Percentiles rank a stretch among this genome's conserved stretches.
phyloP scores from a whole-genome alignment of 179 eudicot genomes.

The Silene noctiflora region DNA sequence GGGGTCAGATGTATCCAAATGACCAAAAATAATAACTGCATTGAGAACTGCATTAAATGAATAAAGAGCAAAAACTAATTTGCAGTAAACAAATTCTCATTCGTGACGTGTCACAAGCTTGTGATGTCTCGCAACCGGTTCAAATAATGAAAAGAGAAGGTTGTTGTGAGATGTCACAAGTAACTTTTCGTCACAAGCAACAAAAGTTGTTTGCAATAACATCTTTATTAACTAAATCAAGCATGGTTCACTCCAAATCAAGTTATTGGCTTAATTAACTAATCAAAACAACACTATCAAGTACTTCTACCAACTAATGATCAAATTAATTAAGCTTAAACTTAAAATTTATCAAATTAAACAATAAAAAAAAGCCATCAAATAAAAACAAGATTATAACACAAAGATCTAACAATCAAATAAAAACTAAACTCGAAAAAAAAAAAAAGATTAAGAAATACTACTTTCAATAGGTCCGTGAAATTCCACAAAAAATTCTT shows the following conservation, averaged over 20 bases:
- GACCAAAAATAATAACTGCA: not conserved
- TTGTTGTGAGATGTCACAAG: too few species aligned
- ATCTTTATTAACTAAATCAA: slow-evolving; percentile 13
- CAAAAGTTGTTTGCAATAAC: not conserved
- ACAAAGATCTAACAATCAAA: not conserved
- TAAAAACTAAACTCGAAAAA: not conserved
- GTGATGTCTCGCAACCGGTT: too few species aligned
- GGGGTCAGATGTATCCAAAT: too few species aligned
- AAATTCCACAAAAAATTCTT: slow-evolving; percentile 61
- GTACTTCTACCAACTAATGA: not conserved
- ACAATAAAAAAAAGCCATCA: slow-evolving; percentile 11
- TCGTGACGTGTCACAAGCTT: too few species aligned
- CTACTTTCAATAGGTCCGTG: slow-evolving; percentile 67
- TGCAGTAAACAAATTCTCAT: too few species aligned
- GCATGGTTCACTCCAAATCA: not conserved
- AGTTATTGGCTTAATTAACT: too few species aligned
- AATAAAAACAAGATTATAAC: not conserved
- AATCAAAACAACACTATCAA: not conserved
- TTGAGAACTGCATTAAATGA: too few species aligned
- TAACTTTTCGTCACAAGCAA: too few species aligned
- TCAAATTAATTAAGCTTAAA: slow-evolving; percentile 11
- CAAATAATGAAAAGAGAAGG: too few species aligned
- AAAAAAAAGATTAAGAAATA: not conserved
- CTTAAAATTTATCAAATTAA: not conserved
- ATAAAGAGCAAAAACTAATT: too few species aligned